Percentiles rank a stretch among this genome's conserved stretches.
phyloP scores from a whole-genome alignment of 768 basidiomycete genomes.

The Mycena pura region DNA sequence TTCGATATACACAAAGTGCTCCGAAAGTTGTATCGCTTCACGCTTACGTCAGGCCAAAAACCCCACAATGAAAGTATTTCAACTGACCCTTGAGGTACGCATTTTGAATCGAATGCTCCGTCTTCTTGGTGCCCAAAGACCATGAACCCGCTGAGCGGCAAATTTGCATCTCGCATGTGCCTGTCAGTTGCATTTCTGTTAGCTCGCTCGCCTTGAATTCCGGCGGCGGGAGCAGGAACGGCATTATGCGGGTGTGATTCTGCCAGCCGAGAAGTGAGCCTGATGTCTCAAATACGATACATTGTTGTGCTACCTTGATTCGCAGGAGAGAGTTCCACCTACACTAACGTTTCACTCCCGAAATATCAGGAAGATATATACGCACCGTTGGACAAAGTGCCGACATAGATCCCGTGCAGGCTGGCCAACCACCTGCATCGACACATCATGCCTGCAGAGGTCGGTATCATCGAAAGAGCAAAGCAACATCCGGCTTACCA shows the following conservation, averaged over 20 bases:
- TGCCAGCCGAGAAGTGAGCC: slow-evolving; percentile 35
- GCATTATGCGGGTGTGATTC: slow-evolving; percentile 94
- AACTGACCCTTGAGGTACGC: slow-evolving; percentile 91
- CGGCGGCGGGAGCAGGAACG: slow-evolving; percentile 91
- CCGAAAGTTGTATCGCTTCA: slow-evolving; percentile 87
- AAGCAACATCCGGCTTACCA: slow-evolving; percentile 62
- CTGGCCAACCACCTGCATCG: slow-evolving; percentile 94
- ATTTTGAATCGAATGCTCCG: slow-evolving; percentile 93
- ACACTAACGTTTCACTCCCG: background rate
- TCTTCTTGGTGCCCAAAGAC: slow-evolving; percentile 90
- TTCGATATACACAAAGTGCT: slow-evolving; percentile 98
- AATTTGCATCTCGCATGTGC: slow-evolving; percentile 97
- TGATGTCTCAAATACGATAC: too few relatives aligned
- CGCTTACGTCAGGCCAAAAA: background rate
- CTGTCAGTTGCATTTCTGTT: slow-evolving; percentile 79
- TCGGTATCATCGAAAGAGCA: background rate
- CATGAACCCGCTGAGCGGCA: slow-evolving; percentile 95
- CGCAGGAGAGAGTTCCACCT: slow-evolving; percentile 96
- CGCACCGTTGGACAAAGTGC: slow-evolving; percentile 91
- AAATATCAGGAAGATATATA: background rate
- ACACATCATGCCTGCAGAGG: slow-evolving; percentile 88
- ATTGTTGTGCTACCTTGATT: slow-evolving; percentile 89
- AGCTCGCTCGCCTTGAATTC: slow-evolving; percentile 89
- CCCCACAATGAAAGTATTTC: background rate
- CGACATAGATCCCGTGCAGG: slow-evolving; percentile 93